phyloP scores from a whole-genome alignment of 2,329 filamentous ascomycete species.

The Talaromyces verruculosus region DNA sequence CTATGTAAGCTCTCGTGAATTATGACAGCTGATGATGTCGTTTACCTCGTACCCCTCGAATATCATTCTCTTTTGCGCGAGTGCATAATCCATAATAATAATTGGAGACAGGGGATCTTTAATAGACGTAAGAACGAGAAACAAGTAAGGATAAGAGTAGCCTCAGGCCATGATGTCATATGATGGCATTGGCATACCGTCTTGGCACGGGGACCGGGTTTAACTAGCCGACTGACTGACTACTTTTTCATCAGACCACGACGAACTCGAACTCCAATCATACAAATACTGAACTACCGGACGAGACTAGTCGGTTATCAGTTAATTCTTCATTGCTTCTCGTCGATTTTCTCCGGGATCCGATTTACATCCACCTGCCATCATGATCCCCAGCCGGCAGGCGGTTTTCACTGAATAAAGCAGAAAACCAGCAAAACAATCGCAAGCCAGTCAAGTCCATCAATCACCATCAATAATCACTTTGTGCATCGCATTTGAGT shows the following conservation, averaged over 20 bases:
- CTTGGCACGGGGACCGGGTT: background rate
- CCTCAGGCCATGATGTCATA: conserved; percentile 1
- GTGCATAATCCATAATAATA: too few species aligned
- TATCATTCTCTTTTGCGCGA: too few species aligned
- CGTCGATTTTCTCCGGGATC: background rate
- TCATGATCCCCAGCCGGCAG: background rate
- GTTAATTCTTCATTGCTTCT: background rate
- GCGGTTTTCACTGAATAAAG: background rate
- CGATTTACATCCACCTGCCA: background rate
- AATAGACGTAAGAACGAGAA: background rate
- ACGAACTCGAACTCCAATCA: background rate
- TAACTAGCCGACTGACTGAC: background rate
- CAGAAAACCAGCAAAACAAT: background rate
- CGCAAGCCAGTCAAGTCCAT: background rate
- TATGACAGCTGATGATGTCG: background rate
- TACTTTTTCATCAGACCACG: background rate
- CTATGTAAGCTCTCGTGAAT: too few species aligned
- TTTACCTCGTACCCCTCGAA: background rate
- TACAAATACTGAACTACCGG: background rate
- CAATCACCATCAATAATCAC: background rate
- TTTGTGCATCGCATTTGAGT: background rate
- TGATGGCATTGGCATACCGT: background rate
- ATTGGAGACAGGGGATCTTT: too few species aligned
- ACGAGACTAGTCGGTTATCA: background rate
- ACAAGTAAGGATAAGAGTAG: background rate